Base-by-base conservation (phyloP, 805 yeast species). In the Cyberlindnera sargentensis region DNA sequence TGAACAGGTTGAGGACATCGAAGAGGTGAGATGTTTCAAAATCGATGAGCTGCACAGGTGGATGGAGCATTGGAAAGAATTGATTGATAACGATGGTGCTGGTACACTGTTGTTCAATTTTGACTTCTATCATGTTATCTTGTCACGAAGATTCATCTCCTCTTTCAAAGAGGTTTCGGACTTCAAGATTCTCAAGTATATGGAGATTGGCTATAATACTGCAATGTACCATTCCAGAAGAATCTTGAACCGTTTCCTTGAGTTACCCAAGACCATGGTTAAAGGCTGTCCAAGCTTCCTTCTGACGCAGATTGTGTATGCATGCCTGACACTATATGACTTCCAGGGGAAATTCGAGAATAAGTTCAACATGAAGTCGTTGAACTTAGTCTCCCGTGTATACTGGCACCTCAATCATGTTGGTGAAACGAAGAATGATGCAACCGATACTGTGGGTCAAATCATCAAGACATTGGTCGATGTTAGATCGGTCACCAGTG, bases 331-430 rank as follows among this genome's bases (percentile, higher is more conserved):
- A 0, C 58, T 78, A 25, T 72, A 76, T 51, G 79, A 75, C 39
- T 70, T 65, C 47, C 56, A 75, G 15, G 63, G 62, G 40, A 56
- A 63, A 47, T 67, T 71, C 59, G 61, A 62, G 31, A 54, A 57
- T 6, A 56, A 63, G n/a, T 70, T 71, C 44, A 67, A 66, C 42
- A 67, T 66, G 24, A 64, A 60, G 45, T 56, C 75, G 2, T 51
- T 78, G 36, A 73, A 64, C 47, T 53, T 75, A 8, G 75, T 79
- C 36, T 70, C 81, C 0, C 66, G 67, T 43, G 70, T 75, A 7
- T 78, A 77, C 47, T 78, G 82, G 82, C 78, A 75, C 48, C 57
- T 78, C 47, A 76, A 73, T 46, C 70, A 75, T 28, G 71, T 75
- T 47, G 82, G 82, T 2, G 80, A 75, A 45, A 69, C 70, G 44